A percentile compares a stretch with the other conserved stretches of the same genome.
phyloP scores from a whole-genome alignment of 2,329 filamentous ascomycete genomes.

The Diaporthe australafricana region DNA sequence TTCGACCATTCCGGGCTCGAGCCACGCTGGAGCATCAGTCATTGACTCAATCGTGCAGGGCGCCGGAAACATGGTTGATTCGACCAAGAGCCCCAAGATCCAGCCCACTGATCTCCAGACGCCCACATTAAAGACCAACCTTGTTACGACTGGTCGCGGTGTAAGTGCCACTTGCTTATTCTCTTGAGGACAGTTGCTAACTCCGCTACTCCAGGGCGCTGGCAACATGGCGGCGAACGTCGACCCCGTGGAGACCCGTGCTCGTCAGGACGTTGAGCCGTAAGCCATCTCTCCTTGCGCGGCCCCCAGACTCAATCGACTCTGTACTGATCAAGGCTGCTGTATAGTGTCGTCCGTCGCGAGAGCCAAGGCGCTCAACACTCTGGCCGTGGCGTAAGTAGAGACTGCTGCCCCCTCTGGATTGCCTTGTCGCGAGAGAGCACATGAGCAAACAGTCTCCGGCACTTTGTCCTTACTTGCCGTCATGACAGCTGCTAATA shows the following conservation, averaged over 20 bases:
- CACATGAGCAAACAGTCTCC: neutral
- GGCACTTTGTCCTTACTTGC: neutral
- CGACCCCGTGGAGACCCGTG: constrained; percentile 79
- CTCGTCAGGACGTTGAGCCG: constrained; percentile 85
- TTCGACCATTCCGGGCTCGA: constrained; percentile 65
- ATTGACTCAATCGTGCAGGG: constrained; percentile 45
- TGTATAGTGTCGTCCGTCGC: constrained; percentile 64
- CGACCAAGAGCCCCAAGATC: constrained; percentile 58
- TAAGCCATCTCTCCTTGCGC: constrained; percentile 52
- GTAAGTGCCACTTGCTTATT: neutral
- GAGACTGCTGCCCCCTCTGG: neutral
- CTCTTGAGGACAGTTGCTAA: neutral
- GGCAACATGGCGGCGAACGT: constrained; percentile 87
- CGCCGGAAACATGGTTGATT: constrained; percentile 78
- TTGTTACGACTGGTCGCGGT: constrained; percentile 85
- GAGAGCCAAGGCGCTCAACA: constrained; percentile 70
- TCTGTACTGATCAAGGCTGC: constrained; percentile 33
- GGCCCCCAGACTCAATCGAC: constrained; percentile 42
- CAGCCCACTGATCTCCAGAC: constrained; percentile 78
- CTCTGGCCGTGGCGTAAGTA: constrained; percentile 70
- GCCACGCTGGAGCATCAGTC: neutral
- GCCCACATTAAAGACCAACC: constrained; percentile 83
- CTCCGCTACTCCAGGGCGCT: constrained; percentile 61
- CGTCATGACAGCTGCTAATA: neutral
- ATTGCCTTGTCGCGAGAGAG: neutral